These are phyloP conservation scores for Plectosphaerella sp. DNA, from an alignment of 2,329 filamentous ascomycete genomes.

Conservation along the genomic window DNA sequence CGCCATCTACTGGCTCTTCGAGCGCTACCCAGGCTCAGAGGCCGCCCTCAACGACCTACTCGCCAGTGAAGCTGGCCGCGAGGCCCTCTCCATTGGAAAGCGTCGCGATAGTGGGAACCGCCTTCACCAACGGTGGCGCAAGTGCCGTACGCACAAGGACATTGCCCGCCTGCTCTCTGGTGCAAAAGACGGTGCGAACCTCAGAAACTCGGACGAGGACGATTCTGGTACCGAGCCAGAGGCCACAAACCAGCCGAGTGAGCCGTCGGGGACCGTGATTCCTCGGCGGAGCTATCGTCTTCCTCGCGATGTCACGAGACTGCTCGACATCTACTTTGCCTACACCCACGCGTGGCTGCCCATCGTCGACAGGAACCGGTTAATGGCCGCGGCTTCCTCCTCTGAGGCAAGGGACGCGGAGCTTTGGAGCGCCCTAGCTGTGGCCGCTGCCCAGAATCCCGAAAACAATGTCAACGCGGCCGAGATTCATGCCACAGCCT, in stretches of 20 bases:
- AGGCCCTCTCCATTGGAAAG: constrained; percentile 46
- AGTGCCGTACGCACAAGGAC: constrained; percentile 55
- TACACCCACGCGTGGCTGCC: constrained; percentile 77
- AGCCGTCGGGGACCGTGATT: too few relatives aligned
- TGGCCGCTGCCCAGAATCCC: constrained; percentile 51
- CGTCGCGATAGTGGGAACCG: constrained; percentile 47
- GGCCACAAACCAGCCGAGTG: neutral
- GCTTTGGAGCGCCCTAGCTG: constrained; percentile 55
- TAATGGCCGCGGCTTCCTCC: constrained; percentile 28
- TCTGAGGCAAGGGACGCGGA: constrained; percentile 45
- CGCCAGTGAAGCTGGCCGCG: constrained; percentile 35
- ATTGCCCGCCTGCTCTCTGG: constrained; percentile 59
- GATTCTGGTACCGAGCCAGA: constrained; percentile 23
- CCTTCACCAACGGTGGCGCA: constrained; percentile 59
- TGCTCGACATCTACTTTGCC: constrained; percentile 70
- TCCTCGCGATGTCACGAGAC: constrained; percentile 49
- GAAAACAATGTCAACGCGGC: constrained; percentile 20
- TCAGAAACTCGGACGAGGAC: constrained; percentile 26
- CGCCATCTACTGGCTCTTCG: constrained; percentile 62
- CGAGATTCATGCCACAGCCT: constrained; percentile 46
- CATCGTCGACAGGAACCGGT: constrained; percentile 62
- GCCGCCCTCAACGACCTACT: constrained; percentile 51
- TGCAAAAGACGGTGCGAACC: constrained; percentile 22
- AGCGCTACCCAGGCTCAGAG: constrained; percentile 56
- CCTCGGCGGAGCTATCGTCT: constrained; percentile 25